Evolutionary conservation across 2,329 filamentous ascomycete species (phyloP).

Genomic region (Basipetospora chlamydospora): DNA sequence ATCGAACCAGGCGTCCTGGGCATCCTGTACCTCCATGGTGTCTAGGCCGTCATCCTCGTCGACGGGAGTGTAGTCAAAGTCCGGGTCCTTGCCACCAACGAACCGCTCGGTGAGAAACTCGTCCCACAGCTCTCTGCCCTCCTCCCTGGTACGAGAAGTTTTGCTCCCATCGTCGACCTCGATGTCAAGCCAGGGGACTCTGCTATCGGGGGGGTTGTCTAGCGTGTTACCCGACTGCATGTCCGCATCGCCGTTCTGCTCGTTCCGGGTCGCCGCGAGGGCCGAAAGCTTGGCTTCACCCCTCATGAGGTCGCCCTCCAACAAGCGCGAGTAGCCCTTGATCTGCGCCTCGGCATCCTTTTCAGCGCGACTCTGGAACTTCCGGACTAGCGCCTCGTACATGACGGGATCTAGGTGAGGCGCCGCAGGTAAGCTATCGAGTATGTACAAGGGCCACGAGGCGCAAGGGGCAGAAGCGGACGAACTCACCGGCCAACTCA

Average conservation of each 20-base stretch:
- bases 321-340: conserved; percentile 65
- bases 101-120: conserved; percentile 63
- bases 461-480: background rate
- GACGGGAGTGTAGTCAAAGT: conserved; percentile 62
- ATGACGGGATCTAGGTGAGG: conserved; percentile 56
- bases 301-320: conserved; percentile 64
- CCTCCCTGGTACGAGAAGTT: conserved; percentile 31
- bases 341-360: conserved; percentile 56
- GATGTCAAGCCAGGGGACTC: background rate
- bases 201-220: background rate
- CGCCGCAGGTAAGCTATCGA: background rate
- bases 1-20: conserved; percentile 67
- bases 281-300: conserved; percentile 62
- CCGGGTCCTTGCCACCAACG: conserved; percentile 55
- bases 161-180: conserved; percentile 14
- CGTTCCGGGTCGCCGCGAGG: conserved; percentile 19
- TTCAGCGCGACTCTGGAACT: conserved; percentile 60
- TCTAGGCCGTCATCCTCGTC: conserved; percentile 63
- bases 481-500: conserved; percentile 33
- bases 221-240: background rate
- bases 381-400: conserved; percentile 67
- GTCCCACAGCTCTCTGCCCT: conserved; percentile 55
- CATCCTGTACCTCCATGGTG: conserved; percentile 40
- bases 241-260: background rate
- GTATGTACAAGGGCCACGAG: background rate